Evolutionary conservation across 2,329 filamentous ascomycete species (phyloP).

Genomic region (Tolypocladium pustulatum): DNA sequence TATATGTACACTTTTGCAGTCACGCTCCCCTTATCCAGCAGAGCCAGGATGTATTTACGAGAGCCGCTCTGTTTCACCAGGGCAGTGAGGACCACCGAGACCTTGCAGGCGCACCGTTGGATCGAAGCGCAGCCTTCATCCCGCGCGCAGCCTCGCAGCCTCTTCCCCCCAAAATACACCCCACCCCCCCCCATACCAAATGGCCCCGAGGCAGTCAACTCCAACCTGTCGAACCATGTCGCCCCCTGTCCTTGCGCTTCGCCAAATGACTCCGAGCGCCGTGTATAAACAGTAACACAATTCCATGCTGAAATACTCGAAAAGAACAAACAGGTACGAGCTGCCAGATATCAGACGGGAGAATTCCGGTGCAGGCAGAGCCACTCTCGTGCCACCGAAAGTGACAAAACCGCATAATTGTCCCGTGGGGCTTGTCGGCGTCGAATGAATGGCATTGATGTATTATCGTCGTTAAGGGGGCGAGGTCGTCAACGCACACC

Average conservation of each 20-base stretch:
- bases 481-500: constrained; percentile 17
- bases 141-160: neutral
- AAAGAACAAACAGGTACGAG: constrained; percentile 16
- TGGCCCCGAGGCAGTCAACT: constrained; percentile 19
- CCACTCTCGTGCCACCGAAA: neutral
- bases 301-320: constrained; percentile 23
- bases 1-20: constrained; percentile 30
- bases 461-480: constrained; percentile 23
- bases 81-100: neutral
- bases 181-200: neutral
- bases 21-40: constrained; percentile 14
- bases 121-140: neutral
- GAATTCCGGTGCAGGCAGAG: constrained; percentile 8
- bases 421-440: neutral
- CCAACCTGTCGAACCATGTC: constrained; percentile 23
- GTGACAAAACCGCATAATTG: neutral
- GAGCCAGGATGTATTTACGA: constrained; percentile 6
- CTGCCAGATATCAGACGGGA: constrained; percentile 15
- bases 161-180: neutral
- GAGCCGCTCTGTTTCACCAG: neutral
- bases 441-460: constrained; percentile 13
- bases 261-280: constrained; percentile 30
- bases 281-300: constrained; percentile 24
- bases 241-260: constrained; percentile 22
- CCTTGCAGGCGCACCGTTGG: neutral